Evolutionary conservation across 176 grass and related monocot genomes (phyloP), one percentile per base, ranked within the genome.

Genomic region (Raddia distichophylla): DNA sequence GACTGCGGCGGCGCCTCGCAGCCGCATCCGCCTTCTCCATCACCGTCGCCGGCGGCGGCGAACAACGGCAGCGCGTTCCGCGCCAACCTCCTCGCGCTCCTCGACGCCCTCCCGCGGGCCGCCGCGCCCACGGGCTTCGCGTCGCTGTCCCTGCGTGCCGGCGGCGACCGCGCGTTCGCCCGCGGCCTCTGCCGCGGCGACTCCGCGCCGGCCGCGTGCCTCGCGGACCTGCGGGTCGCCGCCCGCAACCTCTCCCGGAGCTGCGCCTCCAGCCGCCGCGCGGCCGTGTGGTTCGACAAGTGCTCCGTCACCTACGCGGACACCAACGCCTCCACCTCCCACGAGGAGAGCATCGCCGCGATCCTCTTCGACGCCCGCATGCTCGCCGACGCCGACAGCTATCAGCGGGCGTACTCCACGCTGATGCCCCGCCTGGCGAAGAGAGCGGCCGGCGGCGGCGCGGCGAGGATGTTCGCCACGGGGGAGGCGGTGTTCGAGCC

Each of bases 131-230:
- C 74, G 17, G 89, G 84, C 19, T 91, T 91, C 69, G 49, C 80
- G 33, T 68, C 65, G 12, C 43, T 71, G 6, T 62, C 75, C 50
- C 8, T 46, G 7, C 84, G 89, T 19, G 4, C 10, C 33, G 80
- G 77, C 49, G 15, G 53, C 33, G 80, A 60, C 57, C 62, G 32
- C 19, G 80, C 73, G 14, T 83, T 80, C 43, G 69, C 67, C 27
- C 89, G 79, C 42, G 79, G 68, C 40, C 64, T 90, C 59, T 90
- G 88, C 78, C 73, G 83, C 2, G 78, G 71, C 1, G 84, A 83
- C 70, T 2, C 58, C 2, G 1, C 32, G 2, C 3, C 56, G 5
- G 15, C 57, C 76, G 11, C 8, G 34, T 90, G 84, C 84, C 83
- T 73, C 17, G 37, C 79, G 20, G 64, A 77, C 49, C 54, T 90